Evolutionary conservation across 2,329 filamentous ascomycete species (phyloP).

Genomic region (Aspergillus pseudonomiae): DNA sequence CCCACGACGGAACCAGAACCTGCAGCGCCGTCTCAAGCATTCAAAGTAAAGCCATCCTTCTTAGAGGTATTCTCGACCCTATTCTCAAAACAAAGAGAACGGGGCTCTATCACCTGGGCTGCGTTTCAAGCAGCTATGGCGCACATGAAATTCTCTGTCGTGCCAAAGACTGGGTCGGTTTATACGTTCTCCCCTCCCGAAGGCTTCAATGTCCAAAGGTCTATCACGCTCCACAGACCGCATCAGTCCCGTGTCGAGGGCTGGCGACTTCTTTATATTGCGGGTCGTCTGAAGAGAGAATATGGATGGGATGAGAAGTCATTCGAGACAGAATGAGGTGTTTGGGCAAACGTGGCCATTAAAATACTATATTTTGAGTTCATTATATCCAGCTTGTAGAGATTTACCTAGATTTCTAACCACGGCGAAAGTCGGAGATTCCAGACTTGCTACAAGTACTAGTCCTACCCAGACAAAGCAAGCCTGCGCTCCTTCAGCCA

Average conservation of each 20-base stretch:
- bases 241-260: slow-evolving; percentile 13
- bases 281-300: not conserved
- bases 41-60: slow-evolving; percentile 46
- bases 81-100: slow-evolving; percentile 26
- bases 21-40: slow-evolving; percentile 1
- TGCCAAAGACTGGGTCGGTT: slow-evolving; percentile 47
- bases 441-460: no score
- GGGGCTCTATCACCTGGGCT: slow-evolving; percentile 25
- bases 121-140: slow-evolving; percentile 48
- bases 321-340: not conserved
- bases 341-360: not conserved
- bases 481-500: no score
- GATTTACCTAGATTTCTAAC: not conserved
- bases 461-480: no score
- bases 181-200: slow-evolving; percentile 34
- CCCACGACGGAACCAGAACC: not conserved
- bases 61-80: slow-evolving; percentile 42
- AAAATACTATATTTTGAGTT: not conserved
- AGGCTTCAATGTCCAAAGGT: not conserved
- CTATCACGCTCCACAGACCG: slow-evolving; percentile 14
- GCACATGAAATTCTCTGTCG: slow-evolving; percentile 46
- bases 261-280: slow-evolving; percentile 3
- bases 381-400: not conserved
- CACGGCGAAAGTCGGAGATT: no score
- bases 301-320: not conserved